Evolutionary conservation across 306 rosid genomes (phyloP).

Genomic region (Calophaca sinica): DNA sequence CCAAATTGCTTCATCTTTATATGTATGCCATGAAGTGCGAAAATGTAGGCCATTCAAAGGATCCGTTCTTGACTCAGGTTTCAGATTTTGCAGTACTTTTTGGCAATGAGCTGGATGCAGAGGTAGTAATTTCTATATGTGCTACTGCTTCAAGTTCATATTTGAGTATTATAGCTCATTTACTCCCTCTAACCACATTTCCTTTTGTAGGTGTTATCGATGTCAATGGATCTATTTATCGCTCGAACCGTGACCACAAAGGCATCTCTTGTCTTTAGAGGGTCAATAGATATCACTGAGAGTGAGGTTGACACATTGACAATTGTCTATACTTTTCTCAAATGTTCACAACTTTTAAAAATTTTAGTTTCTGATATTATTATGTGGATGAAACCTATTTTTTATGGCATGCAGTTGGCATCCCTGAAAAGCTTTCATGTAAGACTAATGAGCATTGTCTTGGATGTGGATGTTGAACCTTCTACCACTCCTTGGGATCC

Average conservation of each 20-base stretch:
- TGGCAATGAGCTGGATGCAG: constrained; percentile 99
- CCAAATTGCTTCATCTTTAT: constrained; percentile 69
- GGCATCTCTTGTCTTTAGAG: constrained; percentile 94
- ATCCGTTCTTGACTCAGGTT: constrained; percentile 93
- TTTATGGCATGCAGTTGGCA: constrained; percentile 69
- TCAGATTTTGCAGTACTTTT: constrained; percentile 89
- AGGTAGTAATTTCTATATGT: constrained; percentile 63
- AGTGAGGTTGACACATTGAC: constrained; percentile 68
- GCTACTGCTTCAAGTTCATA: constrained; percentile 36
- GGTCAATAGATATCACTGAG: constrained; percentile 74
- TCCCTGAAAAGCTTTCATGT: constrained; percentile 97
- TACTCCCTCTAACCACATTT: constrained; percentile 39
- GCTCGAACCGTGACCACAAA: constrained; percentile 97
- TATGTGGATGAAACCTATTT: constrained; percentile 38
- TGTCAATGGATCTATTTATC: constrained; percentile 99
- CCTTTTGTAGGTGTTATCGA: constrained; percentile 92
- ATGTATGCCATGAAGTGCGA: constrained; percentile 76
- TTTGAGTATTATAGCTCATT: constrained; percentile 33
- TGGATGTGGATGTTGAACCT: constrained; percentile 99
- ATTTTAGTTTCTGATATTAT: constrained; percentile 43
- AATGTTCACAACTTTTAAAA: constrained; percentile 30
- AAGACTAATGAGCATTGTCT: constrained; percentile 95
- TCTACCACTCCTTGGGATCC: constrained; percentile 99
- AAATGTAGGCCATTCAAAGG: constrained; percentile 82
- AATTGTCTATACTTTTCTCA: constrained; percentile 29